Base-by-base conservation (phyloP, 23 red algal genomes). In the Gracilaria caudata region DNA sequence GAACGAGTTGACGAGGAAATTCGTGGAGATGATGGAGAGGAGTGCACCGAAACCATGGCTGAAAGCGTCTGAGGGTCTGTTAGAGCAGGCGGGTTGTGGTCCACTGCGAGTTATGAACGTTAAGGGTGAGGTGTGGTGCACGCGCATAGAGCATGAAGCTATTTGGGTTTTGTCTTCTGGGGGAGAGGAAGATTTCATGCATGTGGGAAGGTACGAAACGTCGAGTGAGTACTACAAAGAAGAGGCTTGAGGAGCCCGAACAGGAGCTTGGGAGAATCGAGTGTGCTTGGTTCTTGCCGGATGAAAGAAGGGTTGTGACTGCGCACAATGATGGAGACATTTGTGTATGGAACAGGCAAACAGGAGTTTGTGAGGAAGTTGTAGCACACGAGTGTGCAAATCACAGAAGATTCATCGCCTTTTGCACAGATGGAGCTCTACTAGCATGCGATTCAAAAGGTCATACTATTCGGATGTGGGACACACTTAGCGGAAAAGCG, bases 271-370 rank as follows among this genome's bases (percentile, higher is more conserved):
- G 57, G 19, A 4, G 19, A 61, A 29, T 61, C 19, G 51, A 54
- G 51, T 54, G 51, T 54, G 51, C 51, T 54, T 54, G 12, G 51
- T 54, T 54, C 51, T 10, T 61, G 26, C 26, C 57, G 26, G 57
- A 61, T 61, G 57, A 20, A 61, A n/a, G 57, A n/a, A 61, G 26
- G 19, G 57, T 61, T n/a, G 57, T 61, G 57, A 61, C 57, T 29
- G 57, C 57, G n/a, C 57, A 61, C 57, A 10, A 29, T 61, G 57
- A 61, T 29, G 57, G 57, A 61, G 20, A 29, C 5, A 61, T 61
- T 61, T 61, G 57, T 61, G 17, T 61, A 29, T 61, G 57, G 57
- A 20, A 61, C 17, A 61, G 57, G n/a, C 57, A 29, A 20, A 26
- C 57, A 61, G 57, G 57, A 61, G 57, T 7, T 61, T 61, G 5